Evolutionary conservation across 2,329 filamentous ascomycete genomes (phyloP), one percentile per base, ranked within the genome.

Genomic region (Orbilia blumenaviensis): DNA sequence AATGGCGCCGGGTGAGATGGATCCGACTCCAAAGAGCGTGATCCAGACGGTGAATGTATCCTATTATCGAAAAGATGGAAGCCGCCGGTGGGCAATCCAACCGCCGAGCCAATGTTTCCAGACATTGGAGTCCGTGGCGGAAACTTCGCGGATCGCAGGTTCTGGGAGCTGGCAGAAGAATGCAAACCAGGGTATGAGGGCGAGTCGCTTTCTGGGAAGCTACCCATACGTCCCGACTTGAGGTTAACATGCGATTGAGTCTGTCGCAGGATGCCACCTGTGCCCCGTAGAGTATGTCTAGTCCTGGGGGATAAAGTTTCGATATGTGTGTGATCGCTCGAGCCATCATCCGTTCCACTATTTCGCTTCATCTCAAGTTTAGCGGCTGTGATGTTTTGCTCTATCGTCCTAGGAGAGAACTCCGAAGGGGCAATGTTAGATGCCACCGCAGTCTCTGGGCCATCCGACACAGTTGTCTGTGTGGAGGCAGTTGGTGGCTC

Each of bases 1-100:
- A 99, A 86, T 0, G 93, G 89, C 78, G 93, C 89, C 2, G 87
- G 85, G 68, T 90, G 90, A 1, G 90, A 88, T n/a, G 89, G 89
- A 1, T 89, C 89, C 2, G 44, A 14, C n/a, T 76, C 58, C 0
- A 91, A 87, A 32, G 84, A 86, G 27, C 84, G 85, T 1, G 87
- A 88, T 2, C 84, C 86, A 54, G 84, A 85, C 10, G 87, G 85
- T 4, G 90, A 89, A 81, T 94, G 91, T 46, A 96, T 91, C 77
- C 92, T 88, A 79, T 88, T 92, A 77, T 97, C 93, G 80, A 98
- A 96, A 0, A 98, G 85, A 81, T 93, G 90, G 68, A 94, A 85
- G 4, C 91, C 92, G 23, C 90, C 90, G 3, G 87, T 85, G 41
- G 86, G 87, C 32, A 89, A 84, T 8, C 87, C 87, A 68, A 87